phyloP scores from a whole-genome alignment of 2,329 filamentous ascomycete genomes.

The Fusarium paranaense region DNA sequence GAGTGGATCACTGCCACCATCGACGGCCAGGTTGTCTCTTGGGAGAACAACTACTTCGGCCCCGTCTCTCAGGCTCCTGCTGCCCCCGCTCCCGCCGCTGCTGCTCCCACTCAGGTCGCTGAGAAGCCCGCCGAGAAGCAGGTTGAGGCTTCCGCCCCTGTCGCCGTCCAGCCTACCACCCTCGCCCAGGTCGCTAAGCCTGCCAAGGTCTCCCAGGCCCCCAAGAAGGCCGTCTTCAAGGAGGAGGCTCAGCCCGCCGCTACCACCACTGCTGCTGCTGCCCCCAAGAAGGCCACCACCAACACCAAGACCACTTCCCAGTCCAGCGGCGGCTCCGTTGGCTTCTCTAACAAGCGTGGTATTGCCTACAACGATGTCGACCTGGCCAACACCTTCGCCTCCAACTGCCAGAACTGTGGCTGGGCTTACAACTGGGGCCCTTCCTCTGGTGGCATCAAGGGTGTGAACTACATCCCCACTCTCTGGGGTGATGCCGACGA shows the following conservation, averaged over 20 bases:
- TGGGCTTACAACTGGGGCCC: constrained; percentile 80
- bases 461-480: constrained; percentile 73
- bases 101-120: constrained; percentile 35
- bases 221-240: constrained; percentile 9
- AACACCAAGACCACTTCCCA: background rate
- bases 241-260: constrained; percentile 8
- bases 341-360: constrained; percentile 68
- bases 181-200: constrained; percentile 42
- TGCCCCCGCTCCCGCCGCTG: constrained; percentile 20
- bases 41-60: constrained; percentile 67
- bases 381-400: constrained; percentile 64
- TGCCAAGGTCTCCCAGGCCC: constrained; percentile 14
- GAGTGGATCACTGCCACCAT: constrained; percentile 67
- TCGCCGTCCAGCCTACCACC: constrained; percentile 36
- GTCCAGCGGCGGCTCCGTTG: constrained; percentile 25
- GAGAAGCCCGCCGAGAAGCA: constrained; percentile 18
- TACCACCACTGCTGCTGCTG: background rate
- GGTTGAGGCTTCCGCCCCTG: constrained; percentile 11
- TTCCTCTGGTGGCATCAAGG: constrained; percentile 54
- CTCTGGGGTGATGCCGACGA: constrained; percentile 65
- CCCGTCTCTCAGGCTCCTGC: constrained; percentile 34
- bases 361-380: constrained; percentile 73
- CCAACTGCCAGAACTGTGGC: constrained; percentile 54
- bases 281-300: constrained; percentile 6
- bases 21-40: constrained; percentile 67